A percentile compares a stretch with the other conserved stretches of the same genome.
Evolutionary conservation across 176 grass and related monocot species (phyloP).

Genomic region (Oryza coarctata): DNA sequence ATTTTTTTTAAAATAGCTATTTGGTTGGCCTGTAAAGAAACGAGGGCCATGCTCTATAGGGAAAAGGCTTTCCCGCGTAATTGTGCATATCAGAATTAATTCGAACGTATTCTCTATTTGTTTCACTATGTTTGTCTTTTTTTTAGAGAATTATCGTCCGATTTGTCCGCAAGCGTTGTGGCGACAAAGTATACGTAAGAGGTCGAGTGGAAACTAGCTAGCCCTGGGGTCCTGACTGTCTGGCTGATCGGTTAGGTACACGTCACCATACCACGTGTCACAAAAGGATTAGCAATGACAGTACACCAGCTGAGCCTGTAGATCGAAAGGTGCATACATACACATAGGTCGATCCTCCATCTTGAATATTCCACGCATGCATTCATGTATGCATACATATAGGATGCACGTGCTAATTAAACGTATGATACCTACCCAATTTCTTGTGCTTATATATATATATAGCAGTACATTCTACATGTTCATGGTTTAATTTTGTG

Average conservation of each 20-base stretch:
- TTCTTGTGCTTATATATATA: not conserved
- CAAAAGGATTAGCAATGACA: conserved; percentile 15
- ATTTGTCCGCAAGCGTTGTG: not conserved
- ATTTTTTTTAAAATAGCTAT: no score
- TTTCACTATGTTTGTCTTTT: no score
- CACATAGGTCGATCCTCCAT: not conserved
- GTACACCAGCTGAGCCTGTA: not conserved
- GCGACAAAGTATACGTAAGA: not conserved
- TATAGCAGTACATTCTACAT: not conserved
- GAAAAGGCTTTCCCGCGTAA: no score
- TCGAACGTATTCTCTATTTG: no score
- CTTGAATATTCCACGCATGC: conserved; percentile 3
- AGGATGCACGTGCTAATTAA: not conserved
- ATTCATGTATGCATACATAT: not conserved
- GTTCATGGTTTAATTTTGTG: not conserved
- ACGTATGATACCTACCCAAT: not conserved
- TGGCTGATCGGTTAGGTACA: not conserved
- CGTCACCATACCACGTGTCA: conserved; percentile 7
- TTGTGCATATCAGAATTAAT: no score
- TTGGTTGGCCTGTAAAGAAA: no score
- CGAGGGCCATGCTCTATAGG: no score
- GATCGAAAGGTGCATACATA: not conserved
- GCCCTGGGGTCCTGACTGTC: not conserved
- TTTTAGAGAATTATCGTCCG: not conserved
- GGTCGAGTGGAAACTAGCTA: not conserved